Base-by-base conservation (phyloP, 2,329 filamentous ascomycete species). In the Pleoardoris graminearum region DNA sequence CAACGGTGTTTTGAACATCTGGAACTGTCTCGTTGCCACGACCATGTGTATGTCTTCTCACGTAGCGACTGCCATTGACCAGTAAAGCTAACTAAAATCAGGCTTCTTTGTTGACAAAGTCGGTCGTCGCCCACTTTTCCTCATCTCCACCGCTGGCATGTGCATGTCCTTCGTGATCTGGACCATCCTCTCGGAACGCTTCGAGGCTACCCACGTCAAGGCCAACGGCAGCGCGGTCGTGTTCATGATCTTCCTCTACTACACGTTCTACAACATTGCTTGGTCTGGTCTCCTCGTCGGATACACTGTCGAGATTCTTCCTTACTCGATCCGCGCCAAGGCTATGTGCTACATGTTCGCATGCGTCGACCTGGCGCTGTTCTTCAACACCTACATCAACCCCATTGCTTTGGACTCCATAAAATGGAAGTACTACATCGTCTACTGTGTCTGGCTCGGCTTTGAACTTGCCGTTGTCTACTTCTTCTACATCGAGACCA, bases 231-330 rank as follows among this genome's bases (percentile, higher is more conserved):
- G 76, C 51, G 76, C 74, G 5, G 76, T 79, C 16, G 76, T 82
- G 19, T 75, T 75, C 47, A 78, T 80, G 66, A 77, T 82, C 62
- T 82, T 76, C 75, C 67, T 81, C 47, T 80, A 77, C 66, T 69
- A 71, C 45, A 69, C 79, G 52, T 79, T 79, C 66, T 84, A 84
- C 72, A 74, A 79, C 39, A 73, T 84, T 51, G 81, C 80, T 21
- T 85, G 81, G 81, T 83, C 81, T 25, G 80, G 81, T 53, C 76
- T 85, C 27, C 77, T 84, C 17, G 75, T 84, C 58, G 80, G 79
- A 42, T 85, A 81, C 63, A 72, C 75, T 1, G 73, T 76, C 22
- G 79, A 81, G 59, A 79, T 81, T 55, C 66, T 80, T 44, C 78
- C 78, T 1, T 81, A 76, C 63, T 72, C 71, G 38, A 75, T 80